Base-by-base conservation (phyloP, 2,329 filamentous ascomycete species). In the Knoxdaviesia capensis region DNA sequence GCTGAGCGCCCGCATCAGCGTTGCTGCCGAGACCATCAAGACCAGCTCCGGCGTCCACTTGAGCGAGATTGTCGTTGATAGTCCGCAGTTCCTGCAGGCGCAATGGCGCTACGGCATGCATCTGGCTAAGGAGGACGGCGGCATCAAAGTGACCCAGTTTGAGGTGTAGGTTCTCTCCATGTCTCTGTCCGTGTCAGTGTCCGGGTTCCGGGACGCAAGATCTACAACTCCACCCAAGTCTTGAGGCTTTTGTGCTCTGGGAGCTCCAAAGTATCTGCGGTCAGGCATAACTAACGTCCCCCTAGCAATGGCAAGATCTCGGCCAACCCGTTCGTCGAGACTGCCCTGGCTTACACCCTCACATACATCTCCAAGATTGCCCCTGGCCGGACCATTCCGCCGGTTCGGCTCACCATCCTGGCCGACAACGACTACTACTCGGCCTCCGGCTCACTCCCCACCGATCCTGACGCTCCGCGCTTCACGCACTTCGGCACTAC, bases 391-490 rank as follows among this genome's bases (percentile, higher is more conserved):
- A 47, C 51, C 46, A 75, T 90, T 53, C 68, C 69, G 9, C 74
- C 86, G 4, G 63, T 80, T 31, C 74, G 74, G 9, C 73, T 96
- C 56, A 86, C 82, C 46, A 88, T 98, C 56, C 72, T 96, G 34
- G 88, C 90, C 46, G 86, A 94, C 61, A 87, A 90, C 54, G 84
- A 92, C 63, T 98, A 98, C 69, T 98, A 96, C 65, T 94, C 90
- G 5, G 75, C 58, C 44, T 55, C 64, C 11, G 55, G 57, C 43
- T 57, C 53, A 29, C 53, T 50, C 7, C 44, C 41, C 6, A 41
- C 45, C 20, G 41, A 47, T 54, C 40, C 33, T 29, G 38, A 41
- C 2, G 52, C 49, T 45, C 59, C 52, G 10, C 74, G 75, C 47
- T 96, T 96, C 63, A 70, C 75, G 48, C 71, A 78, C 55, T 94